Evolutionary conservation across 345 rosid genomes (phyloP).

Genomic region (Lepidium aucheri): DNA sequence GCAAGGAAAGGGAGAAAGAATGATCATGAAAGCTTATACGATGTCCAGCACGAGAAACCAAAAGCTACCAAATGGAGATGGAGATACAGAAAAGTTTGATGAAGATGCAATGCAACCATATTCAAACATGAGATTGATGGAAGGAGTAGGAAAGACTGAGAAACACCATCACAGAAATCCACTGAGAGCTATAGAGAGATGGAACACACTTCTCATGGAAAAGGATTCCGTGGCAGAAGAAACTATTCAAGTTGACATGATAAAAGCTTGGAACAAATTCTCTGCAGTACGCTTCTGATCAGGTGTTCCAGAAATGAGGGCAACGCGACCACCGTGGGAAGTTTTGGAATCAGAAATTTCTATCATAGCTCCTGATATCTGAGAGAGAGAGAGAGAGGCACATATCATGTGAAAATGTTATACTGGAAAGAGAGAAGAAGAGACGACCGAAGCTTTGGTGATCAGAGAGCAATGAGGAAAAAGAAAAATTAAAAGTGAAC

Average conservation of each 20-base stretch:
- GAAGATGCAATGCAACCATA: constrained; percentile 24
- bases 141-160: constrained; percentile 30
- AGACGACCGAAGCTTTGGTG: background rate
- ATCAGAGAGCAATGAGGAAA: constrained; percentile 1
- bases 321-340: constrained; percentile 72
- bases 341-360: constrained; percentile 82
- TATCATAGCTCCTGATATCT: constrained; percentile 98
- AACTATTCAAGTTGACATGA: constrained; percentile 63
- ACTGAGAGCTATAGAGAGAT: constrained; percentile 29
- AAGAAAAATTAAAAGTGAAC: constrained; percentile 6
- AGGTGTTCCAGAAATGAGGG: constrained; percentile 77
- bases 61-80: constrained; percentile 27
- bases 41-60: constrained; percentile 29
- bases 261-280: constrained; percentile 95
- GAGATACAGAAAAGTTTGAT: constrained; percentile 11
- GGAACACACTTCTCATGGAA: constrained; percentile 19
- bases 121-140: constrained; percentile 30
- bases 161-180: constrained; percentile 33
- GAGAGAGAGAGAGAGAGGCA: constrained; percentile 31
- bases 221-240: constrained; percentile 26
- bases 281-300: constrained; percentile 91
- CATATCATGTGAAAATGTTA: constrained; percentile 17
- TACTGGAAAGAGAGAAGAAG: background rate
- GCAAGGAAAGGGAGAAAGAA: constrained; percentile 33
- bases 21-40: constrained; percentile 45